Conservation (phyloP, 2,329 filamentous ascomycete genomes). For the Xylaria sp. region DNA sequence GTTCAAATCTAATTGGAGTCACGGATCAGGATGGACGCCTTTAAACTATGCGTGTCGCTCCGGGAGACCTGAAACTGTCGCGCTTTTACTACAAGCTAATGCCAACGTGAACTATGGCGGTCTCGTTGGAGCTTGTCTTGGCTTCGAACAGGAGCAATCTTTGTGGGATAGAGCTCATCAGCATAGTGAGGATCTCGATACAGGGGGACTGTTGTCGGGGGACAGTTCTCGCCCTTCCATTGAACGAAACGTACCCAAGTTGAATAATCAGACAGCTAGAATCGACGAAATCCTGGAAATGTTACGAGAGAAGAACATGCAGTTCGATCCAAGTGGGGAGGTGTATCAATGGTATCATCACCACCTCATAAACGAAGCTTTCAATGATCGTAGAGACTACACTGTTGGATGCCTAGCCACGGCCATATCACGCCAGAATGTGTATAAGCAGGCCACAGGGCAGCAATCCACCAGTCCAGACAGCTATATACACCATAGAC, state of each 20-base stretch:
- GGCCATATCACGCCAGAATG: neutral
- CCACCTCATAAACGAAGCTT: neutral
- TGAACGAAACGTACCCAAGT: neutral
- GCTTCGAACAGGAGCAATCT: slow-evolving; percentile 17
- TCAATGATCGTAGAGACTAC: slow-evolving; percentile 8
- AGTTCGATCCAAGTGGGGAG: neutral
- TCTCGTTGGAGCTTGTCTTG: neutral
- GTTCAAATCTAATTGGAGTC: neutral
- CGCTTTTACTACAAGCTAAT: slow-evolving; percentile 7
- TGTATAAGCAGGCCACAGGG: neutral
- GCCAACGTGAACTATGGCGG: neutral
- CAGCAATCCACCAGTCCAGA: neutral
- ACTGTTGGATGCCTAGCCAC: slow-evolving; percentile 13
- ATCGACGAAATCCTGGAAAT: slow-evolving; percentile 25
- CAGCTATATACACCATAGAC: slow-evolving; percentile 3
- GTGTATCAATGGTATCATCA: neutral
- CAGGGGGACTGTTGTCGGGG: neutral
- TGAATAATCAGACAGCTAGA: neutral
- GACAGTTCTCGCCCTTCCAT: slow-evolving; percentile 12
- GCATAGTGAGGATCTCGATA: slow-evolving; percentile 3
- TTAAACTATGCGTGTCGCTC: slow-evolving; percentile 21
- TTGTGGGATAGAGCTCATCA: slow-evolving; percentile 7
- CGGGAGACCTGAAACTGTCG: slow-evolving; percentile 22
- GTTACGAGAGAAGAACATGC: neutral
- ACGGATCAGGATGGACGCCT: slow-evolving; percentile 21